These are phyloP conservation scores for Cucurbita moschata DNA, from an alignment of 306 rosid genomes.

Conservation along the genomic window DNA sequence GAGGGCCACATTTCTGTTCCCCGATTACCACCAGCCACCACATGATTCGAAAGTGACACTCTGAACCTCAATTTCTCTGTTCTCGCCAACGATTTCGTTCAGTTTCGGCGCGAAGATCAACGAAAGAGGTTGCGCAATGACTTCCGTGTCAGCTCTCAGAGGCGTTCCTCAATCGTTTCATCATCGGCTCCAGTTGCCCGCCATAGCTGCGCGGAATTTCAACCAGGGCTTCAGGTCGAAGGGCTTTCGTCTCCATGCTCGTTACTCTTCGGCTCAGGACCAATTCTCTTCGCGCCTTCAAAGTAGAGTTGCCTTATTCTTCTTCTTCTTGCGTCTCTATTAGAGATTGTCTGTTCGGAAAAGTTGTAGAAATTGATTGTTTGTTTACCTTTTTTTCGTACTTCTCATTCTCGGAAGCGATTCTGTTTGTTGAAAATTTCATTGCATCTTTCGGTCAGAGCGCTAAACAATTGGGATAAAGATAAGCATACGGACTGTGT, in stretches of 20 bases:
- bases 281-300: conserved; percentile 62
- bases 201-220: conserved; percentile 3
- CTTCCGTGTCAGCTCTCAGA: conserved; percentile 55
- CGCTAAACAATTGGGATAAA: neutral
- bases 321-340: neutral
- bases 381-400: neutral
- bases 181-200: conserved; percentile 9
- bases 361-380: neutral
- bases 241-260: conserved; percentile 40
- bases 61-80: neutral
- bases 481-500: neutral
- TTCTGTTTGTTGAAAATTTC: neutral
- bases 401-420: neutral
- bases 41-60: neutral
- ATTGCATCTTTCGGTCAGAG: neutral
- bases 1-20: neutral
- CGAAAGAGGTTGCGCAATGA: conserved; percentile 20
- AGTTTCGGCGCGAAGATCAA: neutral
- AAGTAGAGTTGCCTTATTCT: conserved; percentile 18
- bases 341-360: neutral
- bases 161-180: conserved; percentile 27
- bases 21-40: neutral
- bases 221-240: conserved; percentile 20
- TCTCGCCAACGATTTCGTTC: neutral
- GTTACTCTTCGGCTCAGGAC: conserved; percentile 68